Evolutionary conservation across 2,329 filamentous ascomycete genomes (phyloP).

Genomic region (Hypoxylon sp.): DNA sequence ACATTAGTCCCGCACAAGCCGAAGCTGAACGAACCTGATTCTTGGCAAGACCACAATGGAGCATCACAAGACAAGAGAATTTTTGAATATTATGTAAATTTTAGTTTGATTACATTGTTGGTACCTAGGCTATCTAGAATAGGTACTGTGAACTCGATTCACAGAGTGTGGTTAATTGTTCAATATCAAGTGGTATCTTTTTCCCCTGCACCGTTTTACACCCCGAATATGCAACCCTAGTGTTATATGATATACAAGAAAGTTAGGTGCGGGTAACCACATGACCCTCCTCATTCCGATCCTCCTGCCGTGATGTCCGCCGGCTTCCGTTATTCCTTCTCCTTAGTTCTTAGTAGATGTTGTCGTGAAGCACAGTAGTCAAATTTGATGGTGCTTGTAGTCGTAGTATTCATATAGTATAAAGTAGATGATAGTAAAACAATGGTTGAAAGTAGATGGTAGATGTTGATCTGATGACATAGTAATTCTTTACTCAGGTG

Average conservation of each 20-base stretch:
- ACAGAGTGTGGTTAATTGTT: slow-evolving; percentile 9
- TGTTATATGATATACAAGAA: slow-evolving; percentile 26
- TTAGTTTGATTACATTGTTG: slow-evolving; percentile 1
- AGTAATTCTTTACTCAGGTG: slow-evolving; percentile 22
- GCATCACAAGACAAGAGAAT: neutral
- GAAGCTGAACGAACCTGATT: too few species aligned
- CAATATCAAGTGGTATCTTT: slow-evolving; percentile 34
- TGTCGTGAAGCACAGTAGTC: slow-evolving; percentile 5
- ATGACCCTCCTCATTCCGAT: slow-evolving; percentile 2
- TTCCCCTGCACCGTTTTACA: slow-evolving; percentile 24
- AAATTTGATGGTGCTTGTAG: neutral
- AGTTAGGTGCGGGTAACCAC: slow-evolving; percentile 9
- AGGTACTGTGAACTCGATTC: neutral
- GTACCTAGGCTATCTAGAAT: slow-evolving; percentile 1
- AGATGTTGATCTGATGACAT: neutral
- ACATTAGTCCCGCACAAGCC: neutral
- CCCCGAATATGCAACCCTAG: slow-evolving; percentile 33
- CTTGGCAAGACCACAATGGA: neutral
- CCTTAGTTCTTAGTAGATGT: neutral
- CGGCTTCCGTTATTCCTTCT: neutral
- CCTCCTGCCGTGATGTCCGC: neutral
- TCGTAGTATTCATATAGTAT: neutral
- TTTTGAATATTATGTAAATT: neutral
- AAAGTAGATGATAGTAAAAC: slow-evolving; percentile 29
- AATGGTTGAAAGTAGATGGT: slow-evolving; percentile 5